Evolutionary conservation across 2,329 filamentous ascomycete species (phyloP).

Genomic region (Colletotrichum sp.): DNA sequence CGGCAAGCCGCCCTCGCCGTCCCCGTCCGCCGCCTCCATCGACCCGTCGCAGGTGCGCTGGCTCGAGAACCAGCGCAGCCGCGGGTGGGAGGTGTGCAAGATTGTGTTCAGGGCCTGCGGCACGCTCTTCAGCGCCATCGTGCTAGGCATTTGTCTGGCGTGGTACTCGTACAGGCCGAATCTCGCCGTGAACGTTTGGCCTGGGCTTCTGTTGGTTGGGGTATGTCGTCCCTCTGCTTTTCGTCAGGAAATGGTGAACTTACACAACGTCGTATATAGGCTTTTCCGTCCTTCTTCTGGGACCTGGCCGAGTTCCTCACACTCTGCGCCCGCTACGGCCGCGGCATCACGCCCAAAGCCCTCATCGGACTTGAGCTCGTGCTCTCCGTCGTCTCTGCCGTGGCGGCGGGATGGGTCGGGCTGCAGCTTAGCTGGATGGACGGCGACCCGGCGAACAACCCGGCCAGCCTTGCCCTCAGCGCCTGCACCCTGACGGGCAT

Average conservation of each 20-base stretch:
- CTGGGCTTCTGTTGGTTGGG: not conserved
- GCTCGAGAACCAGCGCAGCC: constrained; percentile 8
- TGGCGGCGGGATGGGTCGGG: not conserved
- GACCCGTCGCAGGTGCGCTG: constrained; percentile 14
- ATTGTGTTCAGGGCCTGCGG: constrained; percentile 25
- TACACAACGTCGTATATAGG: too few relatives aligned
- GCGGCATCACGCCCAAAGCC: constrained; percentile 29
- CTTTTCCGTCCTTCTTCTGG: constrained; percentile 28
- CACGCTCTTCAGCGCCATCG: constrained; percentile 14
- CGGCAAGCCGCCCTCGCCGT: constrained; percentile 23
- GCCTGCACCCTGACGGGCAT: not conserved
- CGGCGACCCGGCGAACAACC: not conserved
- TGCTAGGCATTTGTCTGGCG: constrained; percentile 7
- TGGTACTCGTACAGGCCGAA: not conserved
- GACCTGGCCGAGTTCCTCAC: constrained; percentile 29
- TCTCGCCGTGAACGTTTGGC: not conserved
- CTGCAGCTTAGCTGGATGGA: not conserved
- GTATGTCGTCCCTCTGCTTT: not conserved
- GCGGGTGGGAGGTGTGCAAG: constrained; percentile 27
- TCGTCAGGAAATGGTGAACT: too few relatives aligned
- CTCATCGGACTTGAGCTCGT: constrained; percentile 31
- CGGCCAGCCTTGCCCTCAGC: not conserved
- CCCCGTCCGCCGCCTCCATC: constrained; percentile 10
- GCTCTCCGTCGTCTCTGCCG: constrained; percentile 14
- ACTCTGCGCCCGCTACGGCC: constrained; percentile 25